Evolutionary conservation across 2,329 filamentous ascomycete genomes (phyloP).

Genomic region (Botrytis cinerea): DNA sequence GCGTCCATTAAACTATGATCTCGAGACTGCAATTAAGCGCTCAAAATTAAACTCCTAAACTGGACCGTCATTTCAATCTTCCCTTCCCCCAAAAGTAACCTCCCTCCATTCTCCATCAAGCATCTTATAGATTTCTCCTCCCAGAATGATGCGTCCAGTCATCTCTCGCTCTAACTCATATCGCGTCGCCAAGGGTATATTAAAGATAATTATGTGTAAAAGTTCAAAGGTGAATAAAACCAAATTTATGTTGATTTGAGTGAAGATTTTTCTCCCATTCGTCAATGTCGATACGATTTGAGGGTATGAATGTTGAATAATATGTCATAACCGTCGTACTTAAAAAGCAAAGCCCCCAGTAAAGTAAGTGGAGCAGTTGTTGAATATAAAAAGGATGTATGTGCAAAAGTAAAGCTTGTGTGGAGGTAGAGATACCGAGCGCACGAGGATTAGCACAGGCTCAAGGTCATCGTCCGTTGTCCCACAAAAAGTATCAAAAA

Average conservation of each 20-base stretch:
- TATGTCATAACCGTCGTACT: conserved; percentile 16
- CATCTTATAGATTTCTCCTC: not conserved
- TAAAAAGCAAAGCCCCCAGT: not conserved
- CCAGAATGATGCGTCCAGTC: conserved; percentile 2
- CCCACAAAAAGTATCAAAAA: conserved; percentile 32
- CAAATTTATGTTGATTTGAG: conserved; percentile 3
- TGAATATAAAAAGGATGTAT: conserved; percentile 30
- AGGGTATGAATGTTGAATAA: conserved; percentile 15
- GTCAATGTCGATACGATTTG: conserved; percentile 11
- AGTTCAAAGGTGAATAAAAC: conserved; percentile 12
- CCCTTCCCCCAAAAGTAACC: not conserved
- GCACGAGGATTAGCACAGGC: conserved; percentile 41
- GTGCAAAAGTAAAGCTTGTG: conserved; percentile 28
- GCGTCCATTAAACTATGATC: not conserved
- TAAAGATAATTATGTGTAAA: conserved; percentile 12
- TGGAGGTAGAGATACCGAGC: conserved; percentile 36
- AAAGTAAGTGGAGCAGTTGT: conserved; percentile 26
- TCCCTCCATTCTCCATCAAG: not conserved
- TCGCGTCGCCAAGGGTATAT: conserved; percentile 9
- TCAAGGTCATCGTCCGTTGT: conserved; percentile 34
- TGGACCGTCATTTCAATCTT: not conserved
- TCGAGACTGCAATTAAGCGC: conserved; percentile 22
- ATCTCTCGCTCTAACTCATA: conserved; percentile 2
- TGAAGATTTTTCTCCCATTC: conserved; percentile 7
- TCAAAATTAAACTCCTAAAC: conserved; percentile 8